Conservation (phyloP, 176 grass and related monocot species). For the Oryza nivara region DNA sequence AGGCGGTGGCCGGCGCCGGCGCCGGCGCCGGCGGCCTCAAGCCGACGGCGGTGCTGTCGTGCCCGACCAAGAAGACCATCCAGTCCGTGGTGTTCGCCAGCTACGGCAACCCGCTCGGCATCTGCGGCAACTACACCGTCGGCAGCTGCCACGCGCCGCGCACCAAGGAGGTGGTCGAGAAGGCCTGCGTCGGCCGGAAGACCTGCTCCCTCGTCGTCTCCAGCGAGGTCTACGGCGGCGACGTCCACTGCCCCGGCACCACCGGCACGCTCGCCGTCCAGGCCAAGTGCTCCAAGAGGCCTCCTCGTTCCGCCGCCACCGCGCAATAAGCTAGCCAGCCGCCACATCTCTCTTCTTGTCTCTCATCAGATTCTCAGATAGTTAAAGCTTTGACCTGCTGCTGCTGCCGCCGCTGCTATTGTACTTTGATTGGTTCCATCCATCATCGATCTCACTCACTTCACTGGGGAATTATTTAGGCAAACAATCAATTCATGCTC, state of each 20-base stretch:
- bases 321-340: slow-evolving; percentile 41
- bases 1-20: slow-evolving; percentile 17
- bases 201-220: slow-evolving; percentile 55
- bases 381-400: not conserved
- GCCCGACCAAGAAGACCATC: slow-evolving; percentile 70
- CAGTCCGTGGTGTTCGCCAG: slow-evolving; percentile 74
- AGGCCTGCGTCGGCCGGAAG: slow-evolving; percentile 74
- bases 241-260: slow-evolving; percentile 69
- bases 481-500: too few relatives aligned
- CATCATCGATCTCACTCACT: too few relatives aligned
- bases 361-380: not conserved
- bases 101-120: slow-evolving; percentile 77
- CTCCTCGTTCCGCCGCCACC: slow-evolving; percentile 12
- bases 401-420: not conserved
- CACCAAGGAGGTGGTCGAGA: slow-evolving; percentile 52
- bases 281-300: slow-evolving; percentile 83
- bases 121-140: slow-evolving; percentile 80
- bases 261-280: slow-evolving; percentile 78
- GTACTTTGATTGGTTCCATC: not conserved
- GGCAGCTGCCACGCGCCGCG: slow-evolving; percentile 72
- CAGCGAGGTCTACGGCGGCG: slow-evolving; percentile 57
- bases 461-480: too few relatives aligned
- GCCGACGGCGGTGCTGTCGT: slow-evolving; percentile 48
- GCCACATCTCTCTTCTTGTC: not conserved
- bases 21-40: slow-evolving; percentile 33